Conservation (phyloP, 225 moss, liverwort and hornwort genomes). For the Takakia lepidozioides region DNA sequence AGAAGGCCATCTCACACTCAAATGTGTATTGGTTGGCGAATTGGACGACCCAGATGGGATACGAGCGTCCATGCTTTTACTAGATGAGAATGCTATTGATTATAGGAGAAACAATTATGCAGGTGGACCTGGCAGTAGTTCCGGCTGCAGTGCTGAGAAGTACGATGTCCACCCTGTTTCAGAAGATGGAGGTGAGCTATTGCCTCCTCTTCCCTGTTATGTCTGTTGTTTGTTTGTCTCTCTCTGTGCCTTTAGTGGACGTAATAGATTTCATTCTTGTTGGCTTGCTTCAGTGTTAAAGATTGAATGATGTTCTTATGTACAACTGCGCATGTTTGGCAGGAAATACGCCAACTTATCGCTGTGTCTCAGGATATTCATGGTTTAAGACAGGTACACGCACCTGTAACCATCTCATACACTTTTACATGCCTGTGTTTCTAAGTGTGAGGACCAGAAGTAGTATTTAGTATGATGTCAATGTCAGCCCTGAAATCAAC, state of each 20-base stretch:
- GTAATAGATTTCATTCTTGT: not conserved
- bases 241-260: not conserved
- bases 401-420: no score
- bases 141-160: conserved; percentile 26
- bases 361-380: conserved; percentile 28
- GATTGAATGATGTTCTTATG: not conserved
- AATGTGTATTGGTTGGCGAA: no score
- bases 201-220: not conserved
- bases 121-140: conserved; percentile 15
- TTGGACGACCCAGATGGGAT: no score
- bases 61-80: no score
- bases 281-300: not conserved
- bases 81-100: no score
- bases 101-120: conserved; percentile 2
- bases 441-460: no score
- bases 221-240: not conserved
- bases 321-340: not conserved
- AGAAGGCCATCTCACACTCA: no score
- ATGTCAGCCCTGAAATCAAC: no score
- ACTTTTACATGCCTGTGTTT: no score
- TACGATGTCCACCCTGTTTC: conserved; percentile 33
- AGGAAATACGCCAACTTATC: conserved; percentile 47
- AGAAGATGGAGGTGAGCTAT: conserved; percentile 45
- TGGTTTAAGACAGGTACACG: conserved; percentile 43
- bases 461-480: no score